These are phyloP conservation scores for Phialocephala subalpina DNA, from an alignment of 2,329 filamentous ascomycete species.

Conservation along the genomic window DNA sequence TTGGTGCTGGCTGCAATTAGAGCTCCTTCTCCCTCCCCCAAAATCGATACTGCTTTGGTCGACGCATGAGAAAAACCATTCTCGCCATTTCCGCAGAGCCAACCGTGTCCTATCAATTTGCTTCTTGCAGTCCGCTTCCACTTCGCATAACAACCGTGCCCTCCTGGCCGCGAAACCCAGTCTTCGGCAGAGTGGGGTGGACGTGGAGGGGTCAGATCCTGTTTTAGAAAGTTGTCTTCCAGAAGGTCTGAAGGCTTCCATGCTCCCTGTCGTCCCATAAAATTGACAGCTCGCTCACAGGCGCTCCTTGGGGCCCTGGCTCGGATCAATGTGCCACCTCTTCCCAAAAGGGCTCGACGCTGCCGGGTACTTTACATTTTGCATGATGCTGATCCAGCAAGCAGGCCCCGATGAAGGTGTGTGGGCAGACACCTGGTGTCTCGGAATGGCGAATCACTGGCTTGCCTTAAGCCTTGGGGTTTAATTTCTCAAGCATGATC, in stretches of 20 bases:
- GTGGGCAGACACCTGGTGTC: conserved; percentile 51
- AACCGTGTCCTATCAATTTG: conserved; percentile 1
- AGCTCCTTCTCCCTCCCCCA: background rate
- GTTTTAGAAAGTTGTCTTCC: conserved; percentile 4
- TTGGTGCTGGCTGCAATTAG: background rate
- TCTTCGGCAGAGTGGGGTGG: background rate
- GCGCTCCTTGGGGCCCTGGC: conserved; percentile 5
- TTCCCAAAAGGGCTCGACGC: conserved; percentile 32
- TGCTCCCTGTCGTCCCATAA: conserved; percentile 2
- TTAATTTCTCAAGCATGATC: conserved; percentile 34
- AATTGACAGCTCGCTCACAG: background rate
- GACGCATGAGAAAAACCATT: background rate
- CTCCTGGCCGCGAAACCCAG: background rate
- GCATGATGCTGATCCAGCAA: conserved; percentile 7
- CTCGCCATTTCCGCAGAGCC: conserved; percentile 4
- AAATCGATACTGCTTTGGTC: conserved; percentile 5
- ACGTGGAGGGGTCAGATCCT: background rate
- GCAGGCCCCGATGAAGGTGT: too few species aligned
- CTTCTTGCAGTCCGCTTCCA: background rate
- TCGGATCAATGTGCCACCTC: conserved; percentile 2
- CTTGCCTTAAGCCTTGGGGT: conserved; percentile 51
- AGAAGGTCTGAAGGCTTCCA: background rate
- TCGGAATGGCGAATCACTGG: conserved; percentile 56
- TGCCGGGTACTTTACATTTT: background rate
- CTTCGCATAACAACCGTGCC: conserved; percentile 2